Evolutionary conservation across 2,329 filamentous ascomycete species (phyloP), one percentile per base, ranked within the genome.

Genomic region (Microcyclospora pomicola): DNA sequence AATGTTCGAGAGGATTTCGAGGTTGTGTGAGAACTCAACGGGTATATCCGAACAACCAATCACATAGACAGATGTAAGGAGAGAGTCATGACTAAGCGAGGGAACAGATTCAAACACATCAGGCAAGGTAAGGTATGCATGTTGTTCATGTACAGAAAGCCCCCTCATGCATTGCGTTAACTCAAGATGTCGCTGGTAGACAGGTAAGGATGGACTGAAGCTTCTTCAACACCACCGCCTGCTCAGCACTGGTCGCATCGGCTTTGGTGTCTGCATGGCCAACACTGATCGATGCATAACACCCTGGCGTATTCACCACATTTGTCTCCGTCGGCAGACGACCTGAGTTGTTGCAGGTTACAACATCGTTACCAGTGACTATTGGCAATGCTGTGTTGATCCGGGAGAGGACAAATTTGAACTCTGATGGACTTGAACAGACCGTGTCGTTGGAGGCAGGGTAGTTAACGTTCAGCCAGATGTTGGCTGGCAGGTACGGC

Each of bases 381-480:
- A 59, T 43, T 16, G 63, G 39, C 1, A 49, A 32, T 0, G 60
- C 54, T 19, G 67, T 66, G 40, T 75, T 59, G 51, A 83, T 73
- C 13, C 78, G 66, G 34, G 65, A 75, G 27, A 82, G 59, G 4
- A 82, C 71, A 56, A 73, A 84, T 48, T 68, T 67, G 64, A 80
- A 80, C 38, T 76, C 60, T 24, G 60, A 59, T 0, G 67, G 55
- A 15, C 62, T 59, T 10, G 60, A 65, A 59, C 79, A 82, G 36
- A 56, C 54, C 0, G 54, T 63, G 5, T 60, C 56, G 2, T 52
- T 59, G 1, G 73, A 68, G 40, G 64, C 56, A 5, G 74, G 73
- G 49, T 80, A 80, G 59, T 83, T 83, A 48, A 83, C 76, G 47
- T 82, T 83, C 27, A 83, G 66, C 54, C 68, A 81, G 2, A 72